Percentiles rank a stretch among this genome's conserved stretches.
Evolutionary conservation across 2,329 filamentous ascomycete species (phyloP).

Genomic region (Leptographium procerum): DNA sequence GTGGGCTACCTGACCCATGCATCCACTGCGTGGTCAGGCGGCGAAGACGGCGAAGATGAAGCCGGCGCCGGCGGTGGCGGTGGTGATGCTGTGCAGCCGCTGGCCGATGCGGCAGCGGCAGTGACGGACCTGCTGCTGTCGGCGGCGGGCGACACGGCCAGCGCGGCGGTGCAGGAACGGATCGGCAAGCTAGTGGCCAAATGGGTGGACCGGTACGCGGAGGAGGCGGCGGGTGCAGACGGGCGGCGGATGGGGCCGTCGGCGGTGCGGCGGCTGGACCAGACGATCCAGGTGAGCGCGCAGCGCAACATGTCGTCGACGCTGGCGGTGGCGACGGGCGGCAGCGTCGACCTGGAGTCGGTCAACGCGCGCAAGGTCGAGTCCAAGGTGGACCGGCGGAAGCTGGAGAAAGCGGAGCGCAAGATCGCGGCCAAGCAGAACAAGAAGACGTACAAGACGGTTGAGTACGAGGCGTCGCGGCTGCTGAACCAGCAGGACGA

Average conservation of each 20-base stretch:
- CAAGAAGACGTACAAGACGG: constrained; percentile 96
- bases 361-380: constrained; percentile 89
- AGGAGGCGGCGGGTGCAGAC: constrained; percentile 36
- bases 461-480: constrained; percentile 91
- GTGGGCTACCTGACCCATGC: constrained; percentile 92
- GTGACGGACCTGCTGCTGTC: constrained; percentile 86
- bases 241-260: constrained; percentile 58
- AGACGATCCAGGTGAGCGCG: constrained; percentile 87
- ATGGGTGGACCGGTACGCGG: constrained; percentile 74
- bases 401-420: constrained; percentile 94
- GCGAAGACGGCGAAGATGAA: constrained; percentile 36
- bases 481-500: constrained; percentile 61
- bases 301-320: constrained; percentile 96
- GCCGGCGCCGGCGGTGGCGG: constrained; percentile 26
- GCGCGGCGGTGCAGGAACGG: constrained; percentile 58
- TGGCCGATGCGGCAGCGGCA: constrained; percentile 71
- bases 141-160: constrained; percentile 69
- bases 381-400: constrained; percentile 95
- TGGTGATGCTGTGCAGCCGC: constrained; percentile 44
- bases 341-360: constrained; percentile 82
- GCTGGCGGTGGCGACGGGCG: constrained; percentile 64
- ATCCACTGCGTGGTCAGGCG: constrained; percentile 67
- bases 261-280: constrained; percentile 74
- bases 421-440: constrained; percentile 98
- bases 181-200: constrained; percentile 79